Evolutionary conservation across 2,329 filamentous ascomycete genomes (phyloP).

Genomic region (Diaporthe humulicola): DNA sequence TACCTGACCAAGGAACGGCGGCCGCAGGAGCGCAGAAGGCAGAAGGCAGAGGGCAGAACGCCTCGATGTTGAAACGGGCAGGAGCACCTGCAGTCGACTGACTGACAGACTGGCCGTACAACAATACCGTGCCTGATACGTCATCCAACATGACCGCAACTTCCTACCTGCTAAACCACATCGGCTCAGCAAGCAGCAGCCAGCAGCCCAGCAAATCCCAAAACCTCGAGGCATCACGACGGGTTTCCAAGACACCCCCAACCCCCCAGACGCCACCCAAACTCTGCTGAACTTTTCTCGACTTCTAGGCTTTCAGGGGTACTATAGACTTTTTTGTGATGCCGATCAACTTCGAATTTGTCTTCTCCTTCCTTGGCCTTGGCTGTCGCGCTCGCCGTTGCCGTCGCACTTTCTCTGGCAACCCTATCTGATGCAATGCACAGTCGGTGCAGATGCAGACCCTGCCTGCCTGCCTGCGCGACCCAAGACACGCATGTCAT

Average conservation of each 20-base stretch:
- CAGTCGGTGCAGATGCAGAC: constrained; percentile 32
- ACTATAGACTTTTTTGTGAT: constrained; percentile 2
- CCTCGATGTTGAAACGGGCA: constrained; percentile 1
- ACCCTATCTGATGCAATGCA: constrained; percentile 36
- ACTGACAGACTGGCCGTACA: background rate
- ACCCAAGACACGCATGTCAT: constrained; percentile 20
- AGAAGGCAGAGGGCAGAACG: background rate
- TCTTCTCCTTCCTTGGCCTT: background rate
- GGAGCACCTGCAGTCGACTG: background rate
- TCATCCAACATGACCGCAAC: constrained; percentile 8
- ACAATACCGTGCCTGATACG: background rate
- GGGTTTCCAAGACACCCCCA: background rate
- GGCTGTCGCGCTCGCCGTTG: background rate
- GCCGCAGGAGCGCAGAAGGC: background rate
- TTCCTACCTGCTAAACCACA: background rate
- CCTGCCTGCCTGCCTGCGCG: too few relatives aligned
- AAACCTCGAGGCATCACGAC: constrained; percentile 10
- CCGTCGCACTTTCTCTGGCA: constrained; percentile 5
- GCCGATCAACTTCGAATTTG: background rate
- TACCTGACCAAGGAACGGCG: background rate
- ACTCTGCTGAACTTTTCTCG: constrained; percentile 14
- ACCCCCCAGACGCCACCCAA: background rate
- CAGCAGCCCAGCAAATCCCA: background rate
- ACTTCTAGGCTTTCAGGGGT: background rate
- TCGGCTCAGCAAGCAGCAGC: background rate